Conservation (phyloP, 345 rosid genomes). For the Boechera stricta region DNA sequence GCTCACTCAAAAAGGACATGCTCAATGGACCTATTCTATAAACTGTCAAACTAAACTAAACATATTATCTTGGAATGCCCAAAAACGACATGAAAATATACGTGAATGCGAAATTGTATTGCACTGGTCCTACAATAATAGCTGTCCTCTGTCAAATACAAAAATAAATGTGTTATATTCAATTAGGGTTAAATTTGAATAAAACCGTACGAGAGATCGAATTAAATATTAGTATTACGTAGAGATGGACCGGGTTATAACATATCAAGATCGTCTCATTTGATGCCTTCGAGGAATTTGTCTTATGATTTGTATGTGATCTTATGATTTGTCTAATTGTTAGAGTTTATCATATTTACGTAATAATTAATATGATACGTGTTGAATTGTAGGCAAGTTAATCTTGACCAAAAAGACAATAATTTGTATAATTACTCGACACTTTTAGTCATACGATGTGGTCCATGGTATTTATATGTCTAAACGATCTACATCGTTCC, state of each 20-base stretch:
- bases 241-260: constrained; percentile 29
- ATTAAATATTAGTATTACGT: not conserved
- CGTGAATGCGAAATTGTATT: constrained; percentile 40
- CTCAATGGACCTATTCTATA: constrained; percentile 26
- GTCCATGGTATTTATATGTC: constrained; percentile 23
- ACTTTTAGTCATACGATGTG: constrained; percentile 38
- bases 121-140: constrained; percentile 45
- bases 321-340: constrained; percentile 33
- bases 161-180: constrained; percentile 5
- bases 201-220: constrained; percentile 24
- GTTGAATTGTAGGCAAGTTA: constrained; percentile 29
- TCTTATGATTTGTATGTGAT: constrained; percentile 52
- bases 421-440: constrained; percentile 47
- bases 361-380: constrained; percentile 19
- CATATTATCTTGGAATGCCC: constrained; percentile 34
- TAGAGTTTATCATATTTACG: constrained; percentile 15
- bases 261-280: constrained; percentile 54
- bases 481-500: constrained; percentile 18
- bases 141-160: constrained; percentile 42
- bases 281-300: constrained; percentile 59
- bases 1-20: constrained; percentile 6
- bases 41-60: constrained; percentile 26
- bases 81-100: constrained; percentile 42
- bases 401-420: constrained; percentile 40
- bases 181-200: not conserved